Evolutionary conservation across 257 asterid genomes (phyloP).

Genomic region (Capsicum chinense): DNA sequence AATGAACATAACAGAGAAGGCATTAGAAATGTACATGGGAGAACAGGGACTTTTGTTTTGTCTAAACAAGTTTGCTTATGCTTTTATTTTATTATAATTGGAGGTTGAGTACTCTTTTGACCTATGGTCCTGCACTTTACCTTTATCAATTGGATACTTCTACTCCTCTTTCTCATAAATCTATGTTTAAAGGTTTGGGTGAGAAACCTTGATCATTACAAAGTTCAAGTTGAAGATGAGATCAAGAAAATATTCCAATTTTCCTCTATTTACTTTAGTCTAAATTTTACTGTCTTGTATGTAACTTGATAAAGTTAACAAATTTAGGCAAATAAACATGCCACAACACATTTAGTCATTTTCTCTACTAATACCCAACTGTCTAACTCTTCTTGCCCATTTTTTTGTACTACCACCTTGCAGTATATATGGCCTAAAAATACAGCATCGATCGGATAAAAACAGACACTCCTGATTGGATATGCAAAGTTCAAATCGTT

Average conservation of each 20-base stretch:
- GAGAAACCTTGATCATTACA: neutral
- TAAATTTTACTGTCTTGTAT: neutral
- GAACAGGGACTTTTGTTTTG: constrained; percentile 77
- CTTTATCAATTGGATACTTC: constrained; percentile 83
- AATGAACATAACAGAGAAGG: constrained; percentile 74
- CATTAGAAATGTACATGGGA: constrained; percentile 74
- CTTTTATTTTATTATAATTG: constrained; percentile 77
- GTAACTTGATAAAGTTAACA: neutral
- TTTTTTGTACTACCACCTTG: too few species aligned
- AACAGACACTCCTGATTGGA: too few species aligned
- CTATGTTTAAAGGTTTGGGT: constrained; percentile 57
- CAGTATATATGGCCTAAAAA: too few species aligned
- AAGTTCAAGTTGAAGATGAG: neutral
- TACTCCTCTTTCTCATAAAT: constrained; percentile 62
- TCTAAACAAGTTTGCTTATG: constrained; percentile 92
- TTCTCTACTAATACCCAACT: too few species aligned
- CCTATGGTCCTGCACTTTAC: constrained; percentile 77
- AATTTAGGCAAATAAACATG: neutral
- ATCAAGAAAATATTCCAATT: neutral
- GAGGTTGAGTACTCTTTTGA: constrained; percentile 85
- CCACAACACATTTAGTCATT: neutral
- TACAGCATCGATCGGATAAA: too few species aligned
- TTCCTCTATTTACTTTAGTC: neutral
- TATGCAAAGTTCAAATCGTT: too few species aligned
- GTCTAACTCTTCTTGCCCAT: too few species aligned